Conservation (phyloP, 140 eudicot genomes). For the Bidens hawaiensis region DNA sequence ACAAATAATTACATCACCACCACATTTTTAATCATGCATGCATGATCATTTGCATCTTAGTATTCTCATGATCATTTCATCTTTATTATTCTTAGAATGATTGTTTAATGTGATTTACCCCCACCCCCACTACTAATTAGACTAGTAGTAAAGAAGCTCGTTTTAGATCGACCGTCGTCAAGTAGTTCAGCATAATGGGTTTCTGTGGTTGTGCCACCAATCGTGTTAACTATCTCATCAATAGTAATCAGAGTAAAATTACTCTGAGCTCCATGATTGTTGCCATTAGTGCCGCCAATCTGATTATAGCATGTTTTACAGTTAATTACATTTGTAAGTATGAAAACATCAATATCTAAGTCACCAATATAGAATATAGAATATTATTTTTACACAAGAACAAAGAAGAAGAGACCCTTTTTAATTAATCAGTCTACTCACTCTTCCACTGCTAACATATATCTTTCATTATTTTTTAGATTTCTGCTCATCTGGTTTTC, state of each 20-base stretch:
- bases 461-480: no score
- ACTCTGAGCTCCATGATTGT: not conserved
- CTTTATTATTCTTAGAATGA: not conserved
- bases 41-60: no score
- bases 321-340: no score
- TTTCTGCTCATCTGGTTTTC: no score
- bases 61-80: no score
- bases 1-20: not conserved
- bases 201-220: slow-evolving; percentile 9
- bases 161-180: not conserved
- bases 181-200: slow-evolving; percentile 8
- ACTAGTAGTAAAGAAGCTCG: slow-evolving; percentile 4
- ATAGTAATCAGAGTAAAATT: not conserved
- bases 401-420: no score
- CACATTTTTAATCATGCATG: not conserved
- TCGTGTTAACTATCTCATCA: slow-evolving; percentile 18
- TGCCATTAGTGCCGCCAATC: not conserved
- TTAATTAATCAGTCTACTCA: no score
- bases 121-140: slow-evolving; percentile 26
- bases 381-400: no score
- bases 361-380: no score
- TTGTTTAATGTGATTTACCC: slow-evolving; percentile 15
- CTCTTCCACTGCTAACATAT: no score
- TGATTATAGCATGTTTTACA: slow-evolving; percentile 6
- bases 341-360: no score